These are phyloP conservation scores for Tripterygium wilfordii DNA, from an alignment of 177 flowering plant genomes.

Conservation along the genomic window DNA sequence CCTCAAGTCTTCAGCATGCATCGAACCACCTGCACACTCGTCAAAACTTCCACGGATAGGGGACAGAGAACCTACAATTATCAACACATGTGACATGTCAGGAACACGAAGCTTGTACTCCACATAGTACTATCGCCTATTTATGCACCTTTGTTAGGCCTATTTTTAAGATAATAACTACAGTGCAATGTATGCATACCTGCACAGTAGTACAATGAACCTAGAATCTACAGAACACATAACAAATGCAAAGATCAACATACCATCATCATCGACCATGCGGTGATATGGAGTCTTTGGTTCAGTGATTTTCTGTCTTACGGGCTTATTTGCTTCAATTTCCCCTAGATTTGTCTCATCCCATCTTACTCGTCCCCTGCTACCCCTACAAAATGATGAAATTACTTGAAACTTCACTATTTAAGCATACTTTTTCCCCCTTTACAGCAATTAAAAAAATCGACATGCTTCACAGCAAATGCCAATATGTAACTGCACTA, in stretches of 20 bases:
- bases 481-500: no score
- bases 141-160: no score
- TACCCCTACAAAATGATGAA: constrained; percentile 1
- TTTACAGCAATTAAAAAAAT: no score
- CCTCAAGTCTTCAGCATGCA: constrained; percentile 72
- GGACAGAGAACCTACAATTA: constrained; percentile 59
- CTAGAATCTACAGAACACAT: no score
- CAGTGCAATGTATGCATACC: no score
- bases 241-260: constrained; percentile 1
- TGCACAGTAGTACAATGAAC: no score
- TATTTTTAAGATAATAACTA: no score
- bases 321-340: constrained; percentile 93
- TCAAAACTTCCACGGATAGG: constrained; percentile 50
- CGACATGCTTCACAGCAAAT: no score
- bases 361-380: constrained; percentile 80
- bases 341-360: constrained; percentile 85
- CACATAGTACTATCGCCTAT: no score
- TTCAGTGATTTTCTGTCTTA: constrained; percentile 97
- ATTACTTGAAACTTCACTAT: background rate
- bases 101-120: no score
- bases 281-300: constrained; percentile 99
- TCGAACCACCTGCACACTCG: constrained; percentile 36
- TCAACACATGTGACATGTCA: constrained; percentile 3
- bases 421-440: background rate
- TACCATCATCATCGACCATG: constrained; percentile 87